These are phyloP conservation scores for Prunus mongolica DNA, from an alignment of 306 rosid species.

Conservation along the genomic window DNA sequence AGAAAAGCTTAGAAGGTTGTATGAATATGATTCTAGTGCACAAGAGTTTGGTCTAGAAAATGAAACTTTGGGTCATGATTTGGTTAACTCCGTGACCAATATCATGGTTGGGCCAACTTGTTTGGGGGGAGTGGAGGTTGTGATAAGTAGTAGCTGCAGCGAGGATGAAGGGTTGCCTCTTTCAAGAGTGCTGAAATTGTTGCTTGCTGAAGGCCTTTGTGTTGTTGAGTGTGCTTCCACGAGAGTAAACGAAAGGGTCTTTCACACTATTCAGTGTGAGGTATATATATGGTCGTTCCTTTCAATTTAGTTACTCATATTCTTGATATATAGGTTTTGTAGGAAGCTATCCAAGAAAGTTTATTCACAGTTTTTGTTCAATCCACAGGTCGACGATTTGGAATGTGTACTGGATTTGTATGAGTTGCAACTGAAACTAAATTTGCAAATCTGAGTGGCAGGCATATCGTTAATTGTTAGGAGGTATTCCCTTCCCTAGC, in stretches of 20 bases:
- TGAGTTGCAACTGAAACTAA: conserved; percentile 30
- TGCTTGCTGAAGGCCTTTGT: conserved; percentile 26
- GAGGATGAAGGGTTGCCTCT: conserved; percentile 14
- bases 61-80: background rate
- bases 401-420: conserved; percentile 15
- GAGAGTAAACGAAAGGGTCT: conserved; percentile 26
- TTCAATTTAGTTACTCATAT: background rate
- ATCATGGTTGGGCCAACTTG: conserved; percentile 17
- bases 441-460: conserved; percentile 21
- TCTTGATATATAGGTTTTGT: background rate
- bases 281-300: conserved; percentile 10
- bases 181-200: conserved; percentile 28
- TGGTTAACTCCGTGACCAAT: background rate
- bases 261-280: conserved; percentile 36
- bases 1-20: conserved; percentile 39
- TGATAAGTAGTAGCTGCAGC: conserved; percentile 9
- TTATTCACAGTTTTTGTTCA: background rate
- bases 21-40: background rate
- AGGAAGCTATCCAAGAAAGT: background rate
- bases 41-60: background rate
- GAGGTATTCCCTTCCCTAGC: background rate
- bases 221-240: conserved; percentile 24
- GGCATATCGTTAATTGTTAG: background rate
- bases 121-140: conserved; percentile 27
- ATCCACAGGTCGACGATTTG: conserved; percentile 27